phyloP scores from a whole-genome alignment of 2,329 filamentous ascomycete genomes.

The Pseudocercospora eumusae region DNA sequence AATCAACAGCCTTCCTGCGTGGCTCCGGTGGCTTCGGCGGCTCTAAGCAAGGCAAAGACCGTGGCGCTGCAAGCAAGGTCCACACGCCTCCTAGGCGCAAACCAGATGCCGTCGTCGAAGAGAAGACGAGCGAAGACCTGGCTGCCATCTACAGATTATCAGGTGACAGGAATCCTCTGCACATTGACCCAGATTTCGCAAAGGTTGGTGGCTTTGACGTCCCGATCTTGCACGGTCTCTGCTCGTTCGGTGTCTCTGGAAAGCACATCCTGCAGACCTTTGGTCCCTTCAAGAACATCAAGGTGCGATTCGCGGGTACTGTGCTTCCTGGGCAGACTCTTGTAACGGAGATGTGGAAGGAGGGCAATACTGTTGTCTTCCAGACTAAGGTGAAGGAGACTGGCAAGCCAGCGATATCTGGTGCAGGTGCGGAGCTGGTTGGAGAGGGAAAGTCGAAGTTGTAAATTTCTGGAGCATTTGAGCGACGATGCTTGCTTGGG shows the following conservation, averaged over 20 bases:
- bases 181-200: conserved; percentile 92
- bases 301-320: conserved; percentile 84
- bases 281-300: conserved; percentile 84
- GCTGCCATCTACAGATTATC: conserved; percentile 90
- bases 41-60: conserved; percentile 70
- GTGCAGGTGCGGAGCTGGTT: conserved; percentile 75
- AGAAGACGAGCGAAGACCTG: conserved; percentile 84
- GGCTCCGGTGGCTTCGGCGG: conserved; percentile 90
- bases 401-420: conserved; percentile 81
- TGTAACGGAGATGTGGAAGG: conserved; percentile 92
- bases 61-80: conserved; percentile 75
- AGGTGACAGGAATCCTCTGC: conserved; percentile 93
- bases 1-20: conserved; percentile 87
- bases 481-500: background rate
- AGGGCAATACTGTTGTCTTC: conserved; percentile 76
- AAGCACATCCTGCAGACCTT: conserved; percentile 87
- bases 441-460: conserved; percentile 53
- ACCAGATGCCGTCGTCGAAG: conserved; percentile 81
- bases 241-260: conserved; percentile 86
- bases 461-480: conserved; percentile 35
- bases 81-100: conserved; percentile 76
- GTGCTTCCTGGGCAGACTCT: conserved; percentile 88
- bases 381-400: conserved; percentile 90
- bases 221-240: conserved; percentile 95
- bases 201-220: conserved; percentile 93